Percentiles rank a stretch among this genome's conserved stretches.
These are phyloP conservation scores for Citropsis articulata DNA, from an alignment of 345 rosid species.

Conservation along the genomic window DNA sequence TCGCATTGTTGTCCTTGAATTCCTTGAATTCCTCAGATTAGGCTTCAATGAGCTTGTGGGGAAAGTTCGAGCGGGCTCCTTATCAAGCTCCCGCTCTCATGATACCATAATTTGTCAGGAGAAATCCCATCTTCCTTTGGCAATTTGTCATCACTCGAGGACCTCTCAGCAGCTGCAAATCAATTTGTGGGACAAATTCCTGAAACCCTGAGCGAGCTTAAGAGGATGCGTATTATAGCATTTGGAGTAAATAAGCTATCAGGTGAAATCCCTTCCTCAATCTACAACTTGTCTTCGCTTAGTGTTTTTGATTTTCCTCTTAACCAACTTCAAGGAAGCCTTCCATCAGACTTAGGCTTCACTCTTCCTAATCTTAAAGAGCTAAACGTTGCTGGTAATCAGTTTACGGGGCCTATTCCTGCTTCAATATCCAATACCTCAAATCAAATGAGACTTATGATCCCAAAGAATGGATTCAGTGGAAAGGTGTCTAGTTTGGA, in stretches of 20 bases:
- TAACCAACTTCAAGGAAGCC: background rate
- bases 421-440: constrained; percentile 14
- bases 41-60: constrained; percentile 6
- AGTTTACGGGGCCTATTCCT: constrained; percentile 16
- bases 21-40: background rate
- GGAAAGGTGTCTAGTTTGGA: constrained; percentile 5
- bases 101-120: background rate
- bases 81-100: constrained; percentile 3
- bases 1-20: background rate
- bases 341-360: constrained; percentile 4
- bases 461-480: background rate
- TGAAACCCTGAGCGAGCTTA: background rate
- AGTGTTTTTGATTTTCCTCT: accelerated
- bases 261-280: background rate
- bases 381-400: background rate
- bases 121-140: constrained; percentile 6
- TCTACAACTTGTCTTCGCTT: background rate
- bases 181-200: background rate
- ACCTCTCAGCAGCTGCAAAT: background rate
- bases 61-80: constrained; percentile 6
- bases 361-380: constrained; percentile 9
- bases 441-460: accelerated
- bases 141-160: constrained; percentile 21
- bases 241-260: background rate
- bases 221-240: background rate